Evolutionary conservation across 768 basidiomycete species (phyloP).

Genomic region (Fibroporia radiculosa): DNA sequence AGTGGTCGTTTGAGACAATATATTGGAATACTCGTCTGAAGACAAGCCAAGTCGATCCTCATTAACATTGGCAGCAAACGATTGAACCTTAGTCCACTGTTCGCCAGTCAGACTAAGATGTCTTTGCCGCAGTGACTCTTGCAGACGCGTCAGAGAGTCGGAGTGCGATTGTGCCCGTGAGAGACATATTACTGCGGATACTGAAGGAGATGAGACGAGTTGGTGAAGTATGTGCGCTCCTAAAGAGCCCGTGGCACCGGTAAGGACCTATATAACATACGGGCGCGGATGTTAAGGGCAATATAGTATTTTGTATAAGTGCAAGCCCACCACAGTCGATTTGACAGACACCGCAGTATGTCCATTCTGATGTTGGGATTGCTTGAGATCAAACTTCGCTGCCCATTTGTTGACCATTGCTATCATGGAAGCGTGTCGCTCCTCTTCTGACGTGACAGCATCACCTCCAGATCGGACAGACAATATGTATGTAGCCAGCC

Average conservation of each 20-base stretch:
- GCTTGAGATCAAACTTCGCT: slow-evolving; percentile 7
- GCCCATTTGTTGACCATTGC: slow-evolving; percentile 38
- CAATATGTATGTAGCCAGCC: slow-evolving; percentile 34
- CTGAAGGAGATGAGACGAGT: slow-evolving; percentile 28
- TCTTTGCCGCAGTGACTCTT: slow-evolving; percentile 33
- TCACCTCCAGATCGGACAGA: slow-evolving; percentile 26
- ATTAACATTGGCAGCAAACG: slow-evolving; percentile 36
- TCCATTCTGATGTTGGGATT: not conserved
- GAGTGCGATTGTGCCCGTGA: slow-evolving; percentile 40
- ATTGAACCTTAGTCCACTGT: slow-evolving; percentile 25
- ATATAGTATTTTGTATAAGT: too few relatives aligned
- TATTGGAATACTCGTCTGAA: slow-evolving; percentile 26
- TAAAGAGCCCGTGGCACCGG: slow-evolving; percentile 46
- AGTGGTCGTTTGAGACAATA: slow-evolving; percentile 30
- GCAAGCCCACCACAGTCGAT: not conserved
- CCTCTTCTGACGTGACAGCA: slow-evolving; percentile 12
- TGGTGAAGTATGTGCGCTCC: slow-evolving; percentile 47
- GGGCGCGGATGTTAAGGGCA: too few relatives aligned
- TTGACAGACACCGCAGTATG: not conserved
- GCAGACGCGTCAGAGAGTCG: slow-evolving; percentile 34
- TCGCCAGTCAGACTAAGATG: slow-evolving; percentile 20
- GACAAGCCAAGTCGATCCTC: slow-evolving; percentile 33
- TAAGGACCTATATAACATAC: slow-evolving; percentile 29
- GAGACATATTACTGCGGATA: slow-evolving; percentile 40
- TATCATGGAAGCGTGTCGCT: slow-evolving; percentile 33